Conservation (phyloP, 345 rosid genomes). For the Camelina sativa region DNA sequence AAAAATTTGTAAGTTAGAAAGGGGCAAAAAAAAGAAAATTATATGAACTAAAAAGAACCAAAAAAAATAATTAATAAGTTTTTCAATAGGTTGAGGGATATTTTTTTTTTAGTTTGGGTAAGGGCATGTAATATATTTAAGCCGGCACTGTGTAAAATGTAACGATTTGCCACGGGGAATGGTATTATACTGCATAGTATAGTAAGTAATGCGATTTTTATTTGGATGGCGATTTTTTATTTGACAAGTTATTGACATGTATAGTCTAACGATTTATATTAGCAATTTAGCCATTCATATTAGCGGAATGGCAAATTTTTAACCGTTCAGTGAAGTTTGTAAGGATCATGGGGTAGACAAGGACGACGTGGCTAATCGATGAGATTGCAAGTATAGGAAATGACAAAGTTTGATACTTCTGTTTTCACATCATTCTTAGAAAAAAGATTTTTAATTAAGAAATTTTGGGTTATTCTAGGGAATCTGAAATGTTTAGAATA, state of each 20-base stretch:
- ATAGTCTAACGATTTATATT: not conserved
- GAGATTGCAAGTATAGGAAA: conserved; percentile 54
- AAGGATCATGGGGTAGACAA: conserved; percentile 69
- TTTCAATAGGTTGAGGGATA: too few relatives aligned
- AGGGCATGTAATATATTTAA: too few relatives aligned
- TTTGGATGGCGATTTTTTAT: not conserved
- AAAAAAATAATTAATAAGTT: too few relatives aligned
- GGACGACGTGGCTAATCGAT: conserved; percentile 83
- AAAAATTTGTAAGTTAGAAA: too few relatives aligned
- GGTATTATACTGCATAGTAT: too few relatives aligned
- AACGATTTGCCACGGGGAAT: not conserved
- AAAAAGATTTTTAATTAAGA: not conserved
- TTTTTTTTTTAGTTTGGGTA: too few relatives aligned
- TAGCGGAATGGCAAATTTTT: conserved; percentile 47
- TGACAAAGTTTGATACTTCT: not conserved
- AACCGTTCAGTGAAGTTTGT: conserved; percentile 55
- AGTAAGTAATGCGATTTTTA: not conserved
- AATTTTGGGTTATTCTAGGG: conserved; percentile 41
- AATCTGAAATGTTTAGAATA: conserved; percentile 47
- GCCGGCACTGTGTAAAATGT: too few relatives aligned
- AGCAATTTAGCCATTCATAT: too few relatives aligned
- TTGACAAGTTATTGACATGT: conserved; percentile 41
- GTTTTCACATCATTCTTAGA: not conserved
- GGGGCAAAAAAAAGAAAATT: too few relatives aligned
- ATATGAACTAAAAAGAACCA: too few relatives aligned